Evolutionary conservation across 169 alveolate species (phyloP), one percentile per base, ranked within the genome.

Genomic region (Plasmodium fragile): DNA sequence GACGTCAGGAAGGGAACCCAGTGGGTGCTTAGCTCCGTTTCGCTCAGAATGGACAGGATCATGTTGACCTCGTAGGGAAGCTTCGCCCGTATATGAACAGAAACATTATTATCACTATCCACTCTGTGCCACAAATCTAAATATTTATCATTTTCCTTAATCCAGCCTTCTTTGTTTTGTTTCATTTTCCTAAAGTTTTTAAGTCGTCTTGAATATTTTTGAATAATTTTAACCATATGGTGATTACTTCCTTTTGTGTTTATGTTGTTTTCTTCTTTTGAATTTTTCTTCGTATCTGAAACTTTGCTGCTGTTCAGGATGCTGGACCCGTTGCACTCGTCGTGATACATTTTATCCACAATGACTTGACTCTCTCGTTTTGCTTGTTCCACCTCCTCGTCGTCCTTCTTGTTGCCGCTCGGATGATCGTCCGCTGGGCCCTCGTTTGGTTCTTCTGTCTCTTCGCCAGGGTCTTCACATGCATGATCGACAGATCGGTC

Each of bases 1-100:
- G 82, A 73, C 41, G 92, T 93, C 77, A 95, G 87, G 36, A 93
- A 93, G 16, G 97, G 97, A 4, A 96, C 97, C 97, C 97, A 95
- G 34, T 87, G 91, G 6, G 91, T 92, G 41, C 95, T 93, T 81
- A 95, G 25, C 53, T 95, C 97, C 32, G 96, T 93, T 79, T 95
- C 97, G 72, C 82, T 93, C 16, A 95, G 10, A 39, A 95, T 95
- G 5, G 96, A 81, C 45, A 95, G 53, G 13, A 95, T 94, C 71
- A 53, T 79, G 39, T 81, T 92, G 65, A 95, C 84, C 39, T 78
- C 93, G 55, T 94, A 92, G 2, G 96, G 95, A 55, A 95, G 28
- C 83, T 95, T 95, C 72, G 94, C 97, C 25, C 97, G 87, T 7
- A 95, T 93, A 53, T 95, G 95, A 49, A 95, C 79, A 30, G 95